Percentiles rank a stretch among this genome's conserved stretches.
Conservation (phyloP, 495 filamentous ascomycete species). For the Penicillium paxilli region DNA sequence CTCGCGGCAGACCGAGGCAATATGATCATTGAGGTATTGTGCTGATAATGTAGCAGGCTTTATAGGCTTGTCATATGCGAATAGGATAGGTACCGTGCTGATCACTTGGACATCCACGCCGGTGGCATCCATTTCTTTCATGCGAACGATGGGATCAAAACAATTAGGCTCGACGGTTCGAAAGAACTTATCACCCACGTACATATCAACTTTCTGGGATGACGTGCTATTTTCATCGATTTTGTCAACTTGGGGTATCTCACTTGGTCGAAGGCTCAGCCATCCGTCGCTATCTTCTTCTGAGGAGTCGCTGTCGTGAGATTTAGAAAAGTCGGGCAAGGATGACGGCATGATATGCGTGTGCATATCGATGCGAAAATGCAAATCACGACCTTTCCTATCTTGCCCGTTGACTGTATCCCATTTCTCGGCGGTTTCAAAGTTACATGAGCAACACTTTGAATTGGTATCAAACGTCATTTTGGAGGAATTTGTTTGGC, state of each 20-base stretch:
- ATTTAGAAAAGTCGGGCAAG: slow-evolving; percentile 19
- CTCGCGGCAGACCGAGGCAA: slow-evolving; percentile 14
- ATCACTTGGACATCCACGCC: slow-evolving; percentile 19
- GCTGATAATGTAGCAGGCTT: slow-evolving; percentile 11
- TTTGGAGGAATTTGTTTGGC: background rate
- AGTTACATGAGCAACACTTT: background rate
- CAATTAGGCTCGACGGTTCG: slow-evolving; percentile 21
- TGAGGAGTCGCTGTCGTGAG: slow-evolving; percentile 1
- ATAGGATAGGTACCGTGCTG: slow-evolving; percentile 22
- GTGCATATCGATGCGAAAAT: slow-evolving; percentile 23
- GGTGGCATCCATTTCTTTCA: slow-evolving; percentile 19
- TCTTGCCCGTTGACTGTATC: background rate
- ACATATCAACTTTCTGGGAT: slow-evolving; percentile 19
- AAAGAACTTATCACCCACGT: slow-evolving; percentile 19
- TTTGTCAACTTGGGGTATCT: background rate
- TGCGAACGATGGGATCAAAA: slow-evolving; percentile 15
- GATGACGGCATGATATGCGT: slow-evolving; percentile 25
- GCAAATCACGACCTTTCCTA: slow-evolving; percentile 1
- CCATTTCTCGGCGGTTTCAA: background rate
- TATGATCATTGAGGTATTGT: slow-evolving; percentile 19
- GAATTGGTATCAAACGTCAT: slow-evolving; percentile 1
- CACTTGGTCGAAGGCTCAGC: slow-evolving; percentile 11
- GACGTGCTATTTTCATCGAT: background rate
- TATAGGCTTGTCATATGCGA: slow-evolving; percentile 21
- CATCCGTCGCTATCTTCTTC: slow-evolving; percentile 2